Evolutionary conservation across 345 rosid genomes (phyloP).

Genomic region (Jatropha curcas): DNA sequence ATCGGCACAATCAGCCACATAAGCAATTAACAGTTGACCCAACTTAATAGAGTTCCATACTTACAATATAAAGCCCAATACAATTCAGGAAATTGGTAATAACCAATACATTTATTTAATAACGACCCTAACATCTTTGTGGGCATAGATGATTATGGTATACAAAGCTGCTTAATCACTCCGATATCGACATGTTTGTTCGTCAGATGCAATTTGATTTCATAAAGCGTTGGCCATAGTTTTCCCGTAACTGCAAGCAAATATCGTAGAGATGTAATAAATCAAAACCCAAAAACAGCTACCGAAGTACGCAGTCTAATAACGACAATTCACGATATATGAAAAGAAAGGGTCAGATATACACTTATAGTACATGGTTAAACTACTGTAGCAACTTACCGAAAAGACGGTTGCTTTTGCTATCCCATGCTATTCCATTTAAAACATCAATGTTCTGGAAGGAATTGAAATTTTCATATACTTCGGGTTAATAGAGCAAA

Average conservation of each 20-base stretch:
- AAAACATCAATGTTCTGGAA: slow-evolving; percentile 76
- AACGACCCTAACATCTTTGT: no score
- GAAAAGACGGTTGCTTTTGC: slow-evolving; percentile 54
- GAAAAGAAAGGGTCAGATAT: no score
- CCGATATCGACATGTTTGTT: slow-evolving; percentile 21
- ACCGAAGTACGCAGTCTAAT: no score
- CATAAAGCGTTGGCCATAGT: slow-evolving; percentile 80
- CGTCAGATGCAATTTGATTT: slow-evolving; percentile 58
- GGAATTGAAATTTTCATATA: slow-evolving; percentile 13
- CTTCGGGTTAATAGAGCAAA: slow-evolving; percentile 6
- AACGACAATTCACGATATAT: no score
- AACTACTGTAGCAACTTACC: slow-evolving; percentile 44
- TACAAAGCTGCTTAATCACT: slow-evolving; percentile 49
- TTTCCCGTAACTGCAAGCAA: slow-evolving; percentile 78
- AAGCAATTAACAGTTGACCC: no score
- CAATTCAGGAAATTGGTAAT: no score
- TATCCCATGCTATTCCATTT: slow-evolving; percentile 97
- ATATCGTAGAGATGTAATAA: background rate
- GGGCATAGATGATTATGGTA: slow-evolving; percentile 20
- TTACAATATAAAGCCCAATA: no score
- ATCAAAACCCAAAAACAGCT: background rate
- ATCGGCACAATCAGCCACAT: no score
- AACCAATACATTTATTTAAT: no score
- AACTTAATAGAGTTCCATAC: no score
- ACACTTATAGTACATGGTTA: no score